Evolutionary conservation across 768 basidiomycete species (phyloP), one percentile per base, ranked within the genome.

Genomic region (Pleurotus djamor): DNA sequence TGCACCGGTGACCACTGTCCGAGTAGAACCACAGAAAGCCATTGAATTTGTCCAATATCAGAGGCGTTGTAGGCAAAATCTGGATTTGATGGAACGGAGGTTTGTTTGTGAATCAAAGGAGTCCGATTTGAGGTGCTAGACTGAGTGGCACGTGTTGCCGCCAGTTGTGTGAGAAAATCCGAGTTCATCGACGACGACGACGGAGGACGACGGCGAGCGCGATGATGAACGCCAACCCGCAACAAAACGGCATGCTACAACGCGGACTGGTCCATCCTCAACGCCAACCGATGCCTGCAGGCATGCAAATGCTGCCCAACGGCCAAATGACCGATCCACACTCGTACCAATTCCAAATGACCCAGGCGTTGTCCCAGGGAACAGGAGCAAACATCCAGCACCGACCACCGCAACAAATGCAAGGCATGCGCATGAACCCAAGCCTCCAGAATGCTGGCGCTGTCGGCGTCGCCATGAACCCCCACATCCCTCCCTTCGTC

Each of bases 401-500:
- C 41, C 34, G 52, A 17, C 52, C 32, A 4, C 54, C 14, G 28
- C 54, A 56, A 41, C 38, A 41, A 41, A 10, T 41, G 41, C 10
- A 43, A 10, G 17, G 17, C 37, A 38, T 56, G 37, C 54, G 54
- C 37, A 43, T 41, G 5, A 9, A 37, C 16, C 54, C 14, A 17
- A 56, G 43, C 21, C 14, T 56, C 38, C 54, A 56, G 54, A 56
- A 56, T n/a, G 21, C 33, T n/a, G 54, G 16, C 12, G 38, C 35
- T 28, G 35, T 54, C 16, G 38, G 38, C 41, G 54, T 62, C 52
- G 16, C 38, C 14, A 52, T 59, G 34, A 56, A 48, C 21, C 59
- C 52, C 48, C 62, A 57, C 58, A 62, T 65, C 62, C 49, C 56
- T 35, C 52, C 77, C 47, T 66, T 69, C 37, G 68, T 74, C 60